Base-by-base conservation (phyloP, 1,284 basidiomycete genomes). In the Fomitopsis betulina region DNA sequence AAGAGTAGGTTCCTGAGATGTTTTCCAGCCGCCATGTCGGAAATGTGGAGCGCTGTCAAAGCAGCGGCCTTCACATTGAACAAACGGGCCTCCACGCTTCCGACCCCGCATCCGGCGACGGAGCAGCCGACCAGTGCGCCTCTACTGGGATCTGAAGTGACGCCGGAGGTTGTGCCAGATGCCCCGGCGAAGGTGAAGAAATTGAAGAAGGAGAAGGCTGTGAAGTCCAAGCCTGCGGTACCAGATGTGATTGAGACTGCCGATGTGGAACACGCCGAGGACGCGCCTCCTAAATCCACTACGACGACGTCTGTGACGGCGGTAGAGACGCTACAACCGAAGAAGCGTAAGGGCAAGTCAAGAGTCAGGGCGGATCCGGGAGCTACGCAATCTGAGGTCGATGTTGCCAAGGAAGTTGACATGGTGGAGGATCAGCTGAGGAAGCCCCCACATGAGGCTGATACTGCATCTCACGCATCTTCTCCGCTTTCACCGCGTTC, bases 301-400 rank as follows among this genome's bases (percentile, higher is more conserved):
- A 2, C 49, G 30, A 32, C 23, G 27, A 51, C 49, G 10, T 51
- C 58, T n/a, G 33, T 25, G 10, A 33, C 45, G 4, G 15, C 27
- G 27, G 13, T 57, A 10, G 47, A 57, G 25, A 21, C 54, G 9
- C 32, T 53, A 10, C 40, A 56, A 1, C 49, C 60, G 3, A 43
- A 21, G 3, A 43, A 21, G 21, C 57, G 55, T 17, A 64, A 64
- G 42, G 53, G 59, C 15, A 59, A 51, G 49, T 9, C 32, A n/a
- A 51, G 23, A 17, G 49, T 19, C 19, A 30, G 7, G 7, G 19
- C n/a, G 3, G 32, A 37, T 4, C 15, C 30, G 17, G 23, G 8
- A n/a, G 25, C 17, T 21, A 23, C 32, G n/a, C 32, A 35, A 12
- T 5, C 15, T 3, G 15, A 25, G 19, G 21, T 13, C 12, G 10